Conservation (phyloP, 495 filamentous ascomycete species). For the Aspergillus wentii region DNA sequence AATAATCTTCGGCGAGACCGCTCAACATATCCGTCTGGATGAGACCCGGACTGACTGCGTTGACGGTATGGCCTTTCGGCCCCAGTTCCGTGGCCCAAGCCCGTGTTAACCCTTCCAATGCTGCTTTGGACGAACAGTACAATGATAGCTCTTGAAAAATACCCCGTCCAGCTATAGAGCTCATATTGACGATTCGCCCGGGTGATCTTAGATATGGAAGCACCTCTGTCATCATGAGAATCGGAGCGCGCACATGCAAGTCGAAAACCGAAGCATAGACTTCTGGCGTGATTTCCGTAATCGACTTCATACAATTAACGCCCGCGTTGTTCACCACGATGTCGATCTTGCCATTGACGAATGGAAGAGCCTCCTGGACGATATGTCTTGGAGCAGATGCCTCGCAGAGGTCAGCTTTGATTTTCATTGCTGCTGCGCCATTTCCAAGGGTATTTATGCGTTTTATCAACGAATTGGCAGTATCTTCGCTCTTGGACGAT, state of each 20-base stretch:
- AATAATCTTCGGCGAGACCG: constrained; percentile 22
- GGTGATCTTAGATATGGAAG: constrained; percentile 39
- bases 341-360: constrained; percentile 22
- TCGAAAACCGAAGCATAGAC: constrained; percentile 19
- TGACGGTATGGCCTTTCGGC: constrained; percentile 32
- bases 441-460: neutral
- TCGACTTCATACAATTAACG: constrained; percentile 2
- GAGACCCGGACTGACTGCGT: constrained; percentile 26
- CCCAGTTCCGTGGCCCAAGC: constrained; percentile 38
- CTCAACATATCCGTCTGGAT: constrained; percentile 34
- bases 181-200: constrained; percentile 53
- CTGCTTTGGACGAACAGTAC: constrained; percentile 40
- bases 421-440: constrained; percentile 15
- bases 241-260: constrained; percentile 33
- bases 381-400: constrained; percentile 9
- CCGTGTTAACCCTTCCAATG: constrained; percentile 38
- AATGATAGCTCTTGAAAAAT: constrained; percentile 29
- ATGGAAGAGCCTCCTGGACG: constrained; percentile 8
- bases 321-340: constrained; percentile 24
- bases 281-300: constrained; percentile 22
- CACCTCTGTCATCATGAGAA: constrained; percentile 35
- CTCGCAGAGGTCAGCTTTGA: constrained; percentile 35
- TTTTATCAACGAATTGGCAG: neutral
- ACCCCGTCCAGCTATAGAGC: constrained; percentile 38
- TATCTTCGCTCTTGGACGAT: constrained; percentile 1